Evolutionary conservation across 257 asterid genomes (phyloP), one percentile per base, ranked within the genome.

Genomic region (Knoxia roxburghii): DNA sequence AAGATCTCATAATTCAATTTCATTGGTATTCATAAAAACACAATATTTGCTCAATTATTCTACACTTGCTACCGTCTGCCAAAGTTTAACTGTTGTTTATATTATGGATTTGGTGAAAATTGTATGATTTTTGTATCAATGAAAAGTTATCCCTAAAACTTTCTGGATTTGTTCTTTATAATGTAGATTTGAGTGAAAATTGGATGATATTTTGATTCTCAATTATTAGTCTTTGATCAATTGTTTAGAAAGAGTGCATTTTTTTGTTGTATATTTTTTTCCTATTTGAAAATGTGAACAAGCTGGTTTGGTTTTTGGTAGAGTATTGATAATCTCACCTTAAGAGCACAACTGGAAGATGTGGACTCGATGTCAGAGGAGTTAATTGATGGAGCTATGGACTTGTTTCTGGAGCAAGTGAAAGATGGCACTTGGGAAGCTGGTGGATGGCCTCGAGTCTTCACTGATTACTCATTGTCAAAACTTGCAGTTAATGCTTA

Each of bases 391-490:
- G 75, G 61, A 60, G 71, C 89, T 29, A 43, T 88, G 82, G 67
- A 52, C 53, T 68, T 53, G 29, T 89, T 89, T 71, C 46, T 93
- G 51, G 77, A 81, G 69, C 94, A 85, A 83, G 94, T 83, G 45
- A 89, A 82, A 76, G 87, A 85, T 46, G 94, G 94, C 54, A 89
- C 79, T 32, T 90, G 95, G 97, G 60, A 72, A 75, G 77, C 86
- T 23, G 89, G 89, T 32, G 93, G 91, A 37, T 93, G 98, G 98
- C 98, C 98, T 56, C 88, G 81, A 72, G 85, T 78, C 21, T 88
- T 74, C 30, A 93, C 98, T 0, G 97, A 92, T 83, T 92, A 92
- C 65, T 83, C 98, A n/a, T 20, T 89, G 74, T 89, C 98, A 13
- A 93, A 93, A 75, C 82, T 93, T 48, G 98, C 85, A 0, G 86